A percentile compares a stretch with the other conserved stretches of the same genome.
These are phyloP conservation scores for Mycosarcoma maydis DNA, from an alignment of 1,284 basidiomycete species.

Conservation along the genomic window DNA sequence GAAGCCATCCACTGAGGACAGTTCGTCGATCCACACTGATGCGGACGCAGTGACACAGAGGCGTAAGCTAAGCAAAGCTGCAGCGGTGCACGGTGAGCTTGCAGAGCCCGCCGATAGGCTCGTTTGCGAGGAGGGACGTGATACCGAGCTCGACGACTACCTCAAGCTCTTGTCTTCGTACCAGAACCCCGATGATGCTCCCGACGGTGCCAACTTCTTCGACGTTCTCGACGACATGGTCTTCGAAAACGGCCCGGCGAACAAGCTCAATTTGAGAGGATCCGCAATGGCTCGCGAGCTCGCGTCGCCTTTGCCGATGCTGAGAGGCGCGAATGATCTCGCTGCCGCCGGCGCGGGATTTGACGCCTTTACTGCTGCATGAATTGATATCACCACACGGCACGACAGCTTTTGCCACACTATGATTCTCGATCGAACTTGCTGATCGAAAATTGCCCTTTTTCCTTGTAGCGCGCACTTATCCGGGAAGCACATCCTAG, in stretches of 20 bases:
- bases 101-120: not conserved
- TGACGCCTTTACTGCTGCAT: slow-evolving; percentile 24
- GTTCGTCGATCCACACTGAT: slow-evolving; percentile 16
- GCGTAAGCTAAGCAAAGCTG: not conserved
- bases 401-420: too few relatives aligned
- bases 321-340: slow-evolving; percentile 14
- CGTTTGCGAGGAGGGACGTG: slow-evolving; percentile 8
- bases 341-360: slow-evolving; percentile 36
- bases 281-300: slow-evolving; percentile 1
- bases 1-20: slow-evolving; percentile 28
- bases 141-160: slow-evolving; percentile 37
- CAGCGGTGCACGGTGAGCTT: slow-evolving; percentile 4
- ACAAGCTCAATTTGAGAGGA: slow-evolving; percentile 11
- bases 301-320: slow-evolving; percentile 8
- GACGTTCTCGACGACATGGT: slow-evolving; percentile 44
- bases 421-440: too few relatives aligned
- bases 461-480: too few relatives aligned
- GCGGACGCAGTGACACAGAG: slow-evolving; percentile 1
- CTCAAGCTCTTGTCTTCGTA: slow-evolving; percentile 42
- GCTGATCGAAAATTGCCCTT: too few relatives aligned
- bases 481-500: too few relatives aligned
- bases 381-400: not conserved
- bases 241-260: slow-evolving; percentile 24
- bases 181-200: slow-evolving; percentile 40
- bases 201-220: slow-evolving; percentile 36